Percentiles rank a stretch among this genome's conserved stretches.
phyloP scores from a whole-genome alignment of 352 stramenopile genomes.

The Thalassiosira sp. region DNA sequence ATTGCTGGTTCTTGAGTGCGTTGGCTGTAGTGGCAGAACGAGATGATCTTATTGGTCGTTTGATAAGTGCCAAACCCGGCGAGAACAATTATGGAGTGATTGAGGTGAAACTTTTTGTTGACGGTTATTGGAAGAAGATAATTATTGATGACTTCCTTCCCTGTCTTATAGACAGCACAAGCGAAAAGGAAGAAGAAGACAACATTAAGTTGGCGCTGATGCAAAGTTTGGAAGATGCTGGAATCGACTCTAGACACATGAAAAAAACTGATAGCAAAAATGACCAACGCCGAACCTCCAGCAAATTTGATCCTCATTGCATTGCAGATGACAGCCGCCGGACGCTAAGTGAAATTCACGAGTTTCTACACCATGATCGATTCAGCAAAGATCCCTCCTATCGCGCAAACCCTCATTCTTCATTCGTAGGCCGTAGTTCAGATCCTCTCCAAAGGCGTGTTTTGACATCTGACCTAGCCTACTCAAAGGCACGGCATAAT shows the following conservation, averaged over 20 bases:
- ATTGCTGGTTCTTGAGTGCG: conserved; percentile 85
- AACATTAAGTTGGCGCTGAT: conserved; percentile 33
- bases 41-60: conserved; percentile 65
- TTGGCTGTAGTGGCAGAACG: conserved; percentile 82
- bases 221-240: conserved; percentile 30
- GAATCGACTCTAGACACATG: conserved; percentile 28
- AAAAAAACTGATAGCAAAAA: conserved; percentile 11
- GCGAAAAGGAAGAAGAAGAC: conserved; percentile 40
- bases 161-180: conserved; percentile 46
- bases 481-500: conserved; percentile 56
- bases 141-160: conserved; percentile 64
- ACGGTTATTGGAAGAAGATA: conserved; percentile 66
- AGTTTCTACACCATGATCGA: conserved; percentile 61
- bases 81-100: conserved; percentile 47
- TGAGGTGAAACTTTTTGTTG: conserved; percentile 63
- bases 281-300: conserved; percentile 30
- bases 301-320: conserved; percentile 45
- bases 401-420: conserved; percentile 1
- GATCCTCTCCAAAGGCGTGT: conserved; percentile 37
- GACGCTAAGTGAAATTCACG: conserved; percentile 44
- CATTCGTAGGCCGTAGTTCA: conserved; percentile 1
- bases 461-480: conserved; percentile 57
- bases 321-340: conserved; percentile 40
- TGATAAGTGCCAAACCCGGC: conserved; percentile 40
- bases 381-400: conserved; percentile 44